Evolutionary conservation across 495 filamentous ascomycete genomes (phyloP), one percentile per base, ranked within the genome.

Genomic region (Podospora conica): DNA sequence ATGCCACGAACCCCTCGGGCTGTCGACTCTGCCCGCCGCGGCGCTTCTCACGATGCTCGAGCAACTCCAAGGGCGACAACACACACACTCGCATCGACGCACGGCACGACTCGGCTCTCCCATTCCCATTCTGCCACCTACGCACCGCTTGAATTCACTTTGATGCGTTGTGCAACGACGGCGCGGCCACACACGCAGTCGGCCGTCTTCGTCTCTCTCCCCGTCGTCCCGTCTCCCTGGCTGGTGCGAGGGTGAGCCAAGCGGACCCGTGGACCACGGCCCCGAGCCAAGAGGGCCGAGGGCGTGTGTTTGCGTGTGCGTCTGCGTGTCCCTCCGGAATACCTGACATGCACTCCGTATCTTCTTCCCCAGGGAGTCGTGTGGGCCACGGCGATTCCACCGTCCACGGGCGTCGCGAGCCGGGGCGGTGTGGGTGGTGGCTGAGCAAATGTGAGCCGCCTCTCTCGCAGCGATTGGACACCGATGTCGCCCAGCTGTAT

Each of bases 351-450:
- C 40, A 48, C 40, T 48, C 40, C 40, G 40, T 48, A 48, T 48
- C 40, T 48, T 48, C 40, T 48, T 63, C 61, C 65, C 61, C 64
- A 61, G 62, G 58, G 40, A 48, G 40, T n/a, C 40, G 40, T 48
- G 40, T 48, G 40, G 40, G 56, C 63, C 63, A 70, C 22, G 61
- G 53, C 56, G 68, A 63, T 61, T 67, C 31, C 65, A 48, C 40
- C 15, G 40, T 67, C 31, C 65, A 48, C 40, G 40, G 40, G 40
- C 40, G 60, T 59, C 56, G 56, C 56, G 60, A 61, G 63, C 64
- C 61, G 73, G 72, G 70, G 73, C 72, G 70, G 74, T 76, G 74
- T 73, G 67, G 67, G 64, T 55, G 66, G 72, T 73, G 74, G 74
- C 74, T 76, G 69, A 74, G 72, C 59, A 40, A 60, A 55, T 61